Base-by-base conservation (phyloP, 331 rosid species). In the Quercus phellos region DNA sequence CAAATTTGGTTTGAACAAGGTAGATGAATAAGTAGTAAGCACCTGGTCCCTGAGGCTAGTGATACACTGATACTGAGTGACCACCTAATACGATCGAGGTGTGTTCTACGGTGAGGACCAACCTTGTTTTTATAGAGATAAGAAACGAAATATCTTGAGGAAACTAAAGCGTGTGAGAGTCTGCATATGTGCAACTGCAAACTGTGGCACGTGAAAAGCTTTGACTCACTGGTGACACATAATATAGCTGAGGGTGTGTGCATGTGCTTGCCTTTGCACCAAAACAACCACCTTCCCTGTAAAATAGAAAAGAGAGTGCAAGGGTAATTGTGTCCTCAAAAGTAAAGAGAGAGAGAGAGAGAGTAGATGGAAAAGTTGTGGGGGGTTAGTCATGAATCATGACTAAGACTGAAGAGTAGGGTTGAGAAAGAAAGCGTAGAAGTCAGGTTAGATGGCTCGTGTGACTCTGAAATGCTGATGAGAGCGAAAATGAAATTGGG, bases 391-490 rank as follows among this genome's bases (percentile, higher is more conserved):
- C 16, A 46, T 10, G 14, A 46, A 13, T 46, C 53, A 54, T 5
- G 73, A 61, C 14, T 21, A 11, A 42, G 30, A 5, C 26, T 5
- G 64, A 66, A 50, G 63, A 67, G 43, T 9, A 16, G 2, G 14
- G 35, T 38, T 19, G 58, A 4, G 60, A 46, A 29, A 42, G 5
- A 5, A 29, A 53, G 34, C n/a, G 55, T 66, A 16, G 18, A 29
- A 46, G 21, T 21, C 70, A 35, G 84, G 86, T 79, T 82, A 82
- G 86, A 58, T 82, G 68, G 77, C 84, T 72, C 82, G 80, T 75
- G 84, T 79, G 82, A 70, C 53, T 74, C 76, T 75, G 80, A 72
- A 76, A 53, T 79, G 78, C 55, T 13, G 86, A 79, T 82, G 51
- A 74, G 22, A 21, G 10, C 5, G 9, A 4, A 8, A 2, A 34